phyloP scores from a whole-genome alignment of 2,329 filamentous ascomycete species.

The Sporothrix pallida region DNA sequence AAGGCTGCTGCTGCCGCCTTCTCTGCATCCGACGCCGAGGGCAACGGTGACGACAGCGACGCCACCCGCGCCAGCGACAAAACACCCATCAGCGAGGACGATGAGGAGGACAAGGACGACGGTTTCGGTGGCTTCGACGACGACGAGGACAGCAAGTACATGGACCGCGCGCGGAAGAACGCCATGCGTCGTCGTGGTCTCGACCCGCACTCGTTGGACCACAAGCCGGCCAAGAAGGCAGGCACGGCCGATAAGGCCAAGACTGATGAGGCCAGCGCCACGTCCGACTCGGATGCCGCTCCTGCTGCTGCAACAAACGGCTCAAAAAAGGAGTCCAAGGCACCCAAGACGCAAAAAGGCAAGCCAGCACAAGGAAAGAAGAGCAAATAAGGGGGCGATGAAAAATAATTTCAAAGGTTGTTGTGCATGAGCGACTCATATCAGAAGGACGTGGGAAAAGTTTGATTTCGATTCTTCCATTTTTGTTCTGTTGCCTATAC shows the following conservation, averaged over 20 bases:
- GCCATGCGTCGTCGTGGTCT: constrained; percentile 75
- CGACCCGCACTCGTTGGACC: constrained; percentile 66
- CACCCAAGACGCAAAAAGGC: constrained; percentile 32
- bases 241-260: constrained; percentile 32
- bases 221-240: constrained; percentile 41
- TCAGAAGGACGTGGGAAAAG: neutral
- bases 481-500: neutral
- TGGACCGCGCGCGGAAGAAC: constrained; percentile 74
- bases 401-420: constrained; percentile 34
- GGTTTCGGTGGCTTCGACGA: constrained; percentile 77
- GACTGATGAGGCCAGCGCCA: neutral
- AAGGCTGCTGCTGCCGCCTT: constrained; percentile 29
- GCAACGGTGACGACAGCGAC: constrained; percentile 38
- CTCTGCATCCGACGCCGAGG: neutral
- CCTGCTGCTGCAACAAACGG: neutral
- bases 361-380: constrained; percentile 28
- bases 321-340: constrained; percentile 25
- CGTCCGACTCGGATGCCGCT: constrained; percentile 14
- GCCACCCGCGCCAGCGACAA: constrained; percentile 62
- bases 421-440: neutral
- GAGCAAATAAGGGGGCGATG: constrained; percentile 20
- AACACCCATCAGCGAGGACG: constrained; percentile 65
- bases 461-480: neutral
- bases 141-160: constrained; percentile 72
- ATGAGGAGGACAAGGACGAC: constrained; percentile 47